phyloP scores from a whole-genome alignment of 2,329 filamentous ascomycete species.

The Dissoconium aciculare region DNA sequence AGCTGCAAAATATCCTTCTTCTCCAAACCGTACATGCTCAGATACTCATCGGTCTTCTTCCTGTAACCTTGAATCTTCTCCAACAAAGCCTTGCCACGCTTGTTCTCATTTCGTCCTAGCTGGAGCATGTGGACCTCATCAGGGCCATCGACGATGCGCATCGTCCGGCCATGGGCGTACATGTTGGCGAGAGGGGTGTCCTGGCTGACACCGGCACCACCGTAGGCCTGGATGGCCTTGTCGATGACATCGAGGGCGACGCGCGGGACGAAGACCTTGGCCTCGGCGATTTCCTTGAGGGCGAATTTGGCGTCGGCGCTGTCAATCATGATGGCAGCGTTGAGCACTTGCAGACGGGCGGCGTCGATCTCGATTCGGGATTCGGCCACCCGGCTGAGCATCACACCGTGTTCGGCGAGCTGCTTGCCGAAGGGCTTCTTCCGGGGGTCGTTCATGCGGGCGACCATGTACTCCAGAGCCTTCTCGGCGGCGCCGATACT shows the following conservation, averaged over 20 bases:
- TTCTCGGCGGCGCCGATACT: constrained; percentile 80
- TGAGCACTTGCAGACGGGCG: constrained; percentile 76
- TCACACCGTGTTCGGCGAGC: constrained; percentile 78
- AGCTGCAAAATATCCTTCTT: constrained; percentile 28
- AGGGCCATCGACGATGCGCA: constrained; percentile 52
- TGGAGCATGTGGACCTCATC: constrained; percentile 87
- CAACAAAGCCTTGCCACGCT: constrained; percentile 44
- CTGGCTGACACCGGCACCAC: constrained; percentile 78
- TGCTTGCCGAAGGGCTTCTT: constrained; percentile 88
- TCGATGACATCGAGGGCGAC: constrained; percentile 79
- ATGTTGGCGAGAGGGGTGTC: constrained; percentile 71
- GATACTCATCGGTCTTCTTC: constrained; percentile 48
- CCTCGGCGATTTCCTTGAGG: constrained; percentile 84
- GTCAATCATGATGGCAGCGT: constrained; percentile 92
- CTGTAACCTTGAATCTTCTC: constrained; percentile 49
- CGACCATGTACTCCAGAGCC: constrained; percentile 87
- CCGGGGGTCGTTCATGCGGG: constrained; percentile 77
- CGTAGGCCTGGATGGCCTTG: constrained; percentile 72
- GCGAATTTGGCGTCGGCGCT: constrained; percentile 74
- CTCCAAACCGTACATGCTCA: constrained; percentile 42
- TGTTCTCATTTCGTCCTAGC: constrained; percentile 65
- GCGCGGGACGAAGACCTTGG: constrained; percentile 79
- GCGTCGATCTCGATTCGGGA: constrained; percentile 90
- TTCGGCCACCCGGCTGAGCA: constrained; percentile 86
- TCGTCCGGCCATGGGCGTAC: constrained; percentile 21